Base-by-base conservation (phyloP, 495 filamentous ascomycete species). In the Sabuloglossum arenarium region DNA sequence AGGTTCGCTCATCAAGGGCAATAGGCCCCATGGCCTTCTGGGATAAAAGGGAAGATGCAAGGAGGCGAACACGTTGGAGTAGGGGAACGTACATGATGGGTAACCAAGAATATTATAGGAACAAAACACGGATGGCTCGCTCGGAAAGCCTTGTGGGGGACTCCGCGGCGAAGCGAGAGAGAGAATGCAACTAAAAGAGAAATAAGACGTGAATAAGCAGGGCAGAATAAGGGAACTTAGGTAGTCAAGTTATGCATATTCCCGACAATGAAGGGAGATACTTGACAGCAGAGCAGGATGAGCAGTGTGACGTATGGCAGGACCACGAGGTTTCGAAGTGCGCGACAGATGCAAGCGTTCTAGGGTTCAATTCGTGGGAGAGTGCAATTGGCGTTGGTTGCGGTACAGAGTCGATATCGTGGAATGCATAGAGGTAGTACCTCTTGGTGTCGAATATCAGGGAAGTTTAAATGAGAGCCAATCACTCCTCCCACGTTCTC, bases 41-140 rank as follows among this genome's bases (percentile, higher is more conserved):
- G 6, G 23, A 27, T 47, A 1, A 27, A 47, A 23, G 19, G 6
- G 24, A 31, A 53, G 31, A 37, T 31, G 30, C 53, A 37, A 25
- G 53, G 16, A 51, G 8, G 1, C 12, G 29, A 23, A 34, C 27
- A 19, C 10, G 28, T 8, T 21, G 32, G 30, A 54, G 53, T 21
- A 54, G 30, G 53, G 53, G 12, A 30, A 54, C 53, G 27, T 54
- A 54, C 53, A 54, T 54, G n/a, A 54, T 21, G 53, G 30, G 53
- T 16, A 43, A 12, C 53, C 53, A 54, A 54, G 34, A 31, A 54
- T 37, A 53, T 34, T 54, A 54, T 43, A 54, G 24, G 34, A 19
- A 54, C 30, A 43, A 51, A 51, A 51, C 25, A 51, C 47, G 53
- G 37, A 54, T 34, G 34, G 29, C 53, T 14, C 27, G 34, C 53